phyloP scores from a whole-genome alignment of 2,329 filamentous ascomycete species.

The Cladosporium velox region DNA sequence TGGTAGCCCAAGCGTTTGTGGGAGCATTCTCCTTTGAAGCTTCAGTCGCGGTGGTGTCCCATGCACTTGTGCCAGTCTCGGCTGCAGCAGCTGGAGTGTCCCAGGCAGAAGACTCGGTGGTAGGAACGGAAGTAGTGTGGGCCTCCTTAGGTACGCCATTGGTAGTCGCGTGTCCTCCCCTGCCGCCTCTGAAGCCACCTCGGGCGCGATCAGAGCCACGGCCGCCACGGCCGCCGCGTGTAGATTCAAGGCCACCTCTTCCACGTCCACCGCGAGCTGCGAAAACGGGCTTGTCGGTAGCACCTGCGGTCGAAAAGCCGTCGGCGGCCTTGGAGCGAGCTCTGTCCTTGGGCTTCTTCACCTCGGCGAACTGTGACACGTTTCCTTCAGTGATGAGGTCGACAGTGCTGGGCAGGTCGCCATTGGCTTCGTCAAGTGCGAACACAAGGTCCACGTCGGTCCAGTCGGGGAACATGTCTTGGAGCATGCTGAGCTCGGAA shows the following conservation, averaged over 20 bases:
- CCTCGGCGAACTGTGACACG: slow-evolving; percentile 81
- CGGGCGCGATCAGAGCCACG: slow-evolving; percentile 61
- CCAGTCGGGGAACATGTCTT: slow-evolving; percentile 94
- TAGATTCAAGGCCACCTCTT: slow-evolving; percentile 50
- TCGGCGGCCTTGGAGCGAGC: slow-evolving; percentile 73
- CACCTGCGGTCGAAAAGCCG: slow-evolving; percentile 52
- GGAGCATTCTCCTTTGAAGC: slow-evolving; percentile 26
- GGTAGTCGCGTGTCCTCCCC: slow-evolving; percentile 60
- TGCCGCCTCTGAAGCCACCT: slow-evolving; percentile 57
- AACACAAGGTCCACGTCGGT: slow-evolving; percentile 93
- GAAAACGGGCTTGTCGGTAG: slow-evolving; percentile 51
- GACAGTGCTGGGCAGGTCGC: slow-evolving; percentile 71
- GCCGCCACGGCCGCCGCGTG: slow-evolving; percentile 56
- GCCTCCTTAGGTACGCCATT: slow-evolving; percentile 66
- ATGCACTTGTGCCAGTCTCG: slow-evolving; percentile 26
- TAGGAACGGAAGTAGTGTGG: slow-evolving; percentile 60
- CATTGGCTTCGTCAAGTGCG: slow-evolving; percentile 84
- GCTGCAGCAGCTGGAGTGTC: slow-evolving; percentile 48
- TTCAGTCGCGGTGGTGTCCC: slow-evolving; percentile 29
- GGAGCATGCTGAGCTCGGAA: slow-evolving; percentile 75
- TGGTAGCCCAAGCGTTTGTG: slow-evolving; percentile 49
- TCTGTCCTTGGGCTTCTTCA: slow-evolving; percentile 76
- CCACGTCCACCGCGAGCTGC: slow-evolving; percentile 43
- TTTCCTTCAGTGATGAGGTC: slow-evolving; percentile 78
- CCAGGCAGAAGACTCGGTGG: slow-evolving; percentile 69